Base-by-base conservation (phyloP, 2,329 filamentous ascomycete species). In the Xylaria sp. region DNA sequence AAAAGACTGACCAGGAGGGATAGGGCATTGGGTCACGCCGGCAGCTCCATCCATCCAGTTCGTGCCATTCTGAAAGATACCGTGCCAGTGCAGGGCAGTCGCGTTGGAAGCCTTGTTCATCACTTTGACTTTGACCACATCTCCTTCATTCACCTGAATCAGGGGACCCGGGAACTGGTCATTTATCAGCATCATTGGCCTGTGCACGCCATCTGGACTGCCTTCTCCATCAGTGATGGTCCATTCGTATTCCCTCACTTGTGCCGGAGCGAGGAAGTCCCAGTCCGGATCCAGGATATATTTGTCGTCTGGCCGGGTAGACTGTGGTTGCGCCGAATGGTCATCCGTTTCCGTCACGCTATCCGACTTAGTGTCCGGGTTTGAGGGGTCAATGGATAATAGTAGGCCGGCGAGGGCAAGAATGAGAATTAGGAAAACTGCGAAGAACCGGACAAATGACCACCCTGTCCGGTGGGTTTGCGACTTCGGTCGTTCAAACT, bases 61-160 rank as follows among this genome's bases (percentile, higher is more conserved):
- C 0, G 91, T 92, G 12, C 91, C 91, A 73, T 92, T 92, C 76
- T 94, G 91, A 76, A 89, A 93, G 71, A 95, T 85, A 18, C 92
- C 92, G 73, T 95, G 92, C 78, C 92, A 94, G 77, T 95, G 92
- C 5, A 94, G 83, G 46, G 86, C 87, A 9, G 90, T 91, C 13
- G 85, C 87, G 72, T 94, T 92, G 13, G 83, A 82, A 0, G 91
- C 87, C 25, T 86, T 84, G 74, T 95, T 95, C 73, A 88, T 82
- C 60, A 94, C 84, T 39, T 92, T 88, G 52, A 94, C 88, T 3
- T 93, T 79, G 9, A 96, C 79, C 0, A 86, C 88, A 74, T 96
- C 93, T 23, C 91, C 92, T 72, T 92, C 89, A 72, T 92, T 93
- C 70, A 89, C 88, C 72, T 92, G 88, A 55, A 96, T 88, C 54